A percentile compares a stretch with the other conserved stretches of the same genome.
Conservation (phyloP, 116 monocot species). For the Phalaenopsis hybrid region DNA sequence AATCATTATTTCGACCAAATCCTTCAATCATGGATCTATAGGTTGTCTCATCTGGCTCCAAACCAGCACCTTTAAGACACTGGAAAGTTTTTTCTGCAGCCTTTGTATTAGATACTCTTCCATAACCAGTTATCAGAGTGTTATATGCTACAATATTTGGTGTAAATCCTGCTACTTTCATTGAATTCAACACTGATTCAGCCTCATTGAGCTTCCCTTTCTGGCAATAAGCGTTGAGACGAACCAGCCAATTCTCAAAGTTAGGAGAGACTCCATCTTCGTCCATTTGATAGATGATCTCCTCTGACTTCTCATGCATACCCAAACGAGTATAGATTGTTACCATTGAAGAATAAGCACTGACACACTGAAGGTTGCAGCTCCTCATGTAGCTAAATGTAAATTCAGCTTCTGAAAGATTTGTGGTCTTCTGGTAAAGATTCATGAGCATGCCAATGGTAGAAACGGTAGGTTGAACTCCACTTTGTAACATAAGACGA, state of each 20-base stretch:
- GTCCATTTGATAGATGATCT: slow-evolving; percentile 61
- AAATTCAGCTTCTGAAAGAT: slow-evolving; percentile 59
- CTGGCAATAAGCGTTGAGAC: slow-evolving; percentile 73
- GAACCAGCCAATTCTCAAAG: slow-evolving; percentile 84
- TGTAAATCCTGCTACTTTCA: slow-evolving; percentile 39
- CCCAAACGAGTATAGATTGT: slow-evolving; percentile 69
- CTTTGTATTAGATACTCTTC: slow-evolving; percentile 43
- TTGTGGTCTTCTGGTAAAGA: slow-evolving; percentile 62
- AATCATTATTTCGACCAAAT: slow-evolving; percentile 61
- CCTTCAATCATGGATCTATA: slow-evolving; percentile 93
- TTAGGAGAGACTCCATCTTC: slow-evolving; percentile 59
- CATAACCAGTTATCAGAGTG: slow-evolving; percentile 90
- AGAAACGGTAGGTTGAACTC: slow-evolving; percentile 46
- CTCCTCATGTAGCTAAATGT: slow-evolving; percentile 63
- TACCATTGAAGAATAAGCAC: slow-evolving; percentile 76
- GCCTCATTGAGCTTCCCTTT: slow-evolving; percentile 80
- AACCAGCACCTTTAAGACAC: slow-evolving; percentile 28
- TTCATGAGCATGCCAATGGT: slow-evolving; percentile 84
- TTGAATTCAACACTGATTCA: slow-evolving; percentile 47
- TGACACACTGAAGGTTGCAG: slow-evolving; percentile 34
- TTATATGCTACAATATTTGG: slow-evolving; percentile 91
- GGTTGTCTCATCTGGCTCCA: slow-evolving; percentile 86
- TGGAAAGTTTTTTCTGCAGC: slow-evolving; percentile 45
- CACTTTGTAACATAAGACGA: slow-evolving; percentile 55
- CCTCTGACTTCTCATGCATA: slow-evolving; percentile 52